Evolutionary conservation across 371 early-diverging fungal species (phyloP).

Genomic region (Syncephalastrum contaminatum): DNA sequence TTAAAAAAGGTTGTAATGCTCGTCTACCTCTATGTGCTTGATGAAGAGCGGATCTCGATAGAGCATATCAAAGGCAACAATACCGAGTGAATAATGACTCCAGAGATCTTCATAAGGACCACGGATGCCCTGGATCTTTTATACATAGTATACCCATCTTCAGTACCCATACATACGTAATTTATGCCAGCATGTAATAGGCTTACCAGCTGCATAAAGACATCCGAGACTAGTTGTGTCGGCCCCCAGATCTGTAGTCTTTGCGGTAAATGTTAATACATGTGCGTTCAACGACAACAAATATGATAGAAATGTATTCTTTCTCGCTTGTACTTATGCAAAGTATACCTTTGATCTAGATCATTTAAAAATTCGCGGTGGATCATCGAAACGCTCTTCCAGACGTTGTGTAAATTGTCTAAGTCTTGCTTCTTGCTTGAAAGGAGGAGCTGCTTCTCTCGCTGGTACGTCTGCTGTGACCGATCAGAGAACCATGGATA

Average conservation of each 20-base stretch:
- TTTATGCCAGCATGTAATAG: background rate
- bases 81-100: constrained; percentile 11
- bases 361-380: constrained; percentile 8
- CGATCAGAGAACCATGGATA: constrained; percentile 14
- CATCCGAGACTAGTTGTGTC: constrained; percentile 35
- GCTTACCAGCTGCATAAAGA: constrained; percentile 28
- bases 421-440: constrained; percentile 6
- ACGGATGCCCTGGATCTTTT: background rate
- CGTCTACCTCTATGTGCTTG: constrained; percentile 23
- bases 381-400: background rate
- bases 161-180: constrained; percentile 8
- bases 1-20: too few relatives aligned
- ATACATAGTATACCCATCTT: background rate
- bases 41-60: constrained; percentile 22
- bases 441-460: background rate
- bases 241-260: constrained; percentile 37
- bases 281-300: too few relatives aligned
- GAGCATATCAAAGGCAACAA: constrained; percentile 23
- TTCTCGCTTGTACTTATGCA: background rate
- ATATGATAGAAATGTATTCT: background rate
- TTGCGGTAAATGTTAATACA: background rate
- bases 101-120: constrained; percentile 18
- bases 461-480: constrained; percentile 8
- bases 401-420: constrained; percentile 8
- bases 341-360: constrained; percentile 18